Evolutionary conservation across 2,329 filamentous ascomycete genomes (phyloP), one percentile per base, ranked within the genome.

Genomic region (Fusarium cicatricum): DNA sequence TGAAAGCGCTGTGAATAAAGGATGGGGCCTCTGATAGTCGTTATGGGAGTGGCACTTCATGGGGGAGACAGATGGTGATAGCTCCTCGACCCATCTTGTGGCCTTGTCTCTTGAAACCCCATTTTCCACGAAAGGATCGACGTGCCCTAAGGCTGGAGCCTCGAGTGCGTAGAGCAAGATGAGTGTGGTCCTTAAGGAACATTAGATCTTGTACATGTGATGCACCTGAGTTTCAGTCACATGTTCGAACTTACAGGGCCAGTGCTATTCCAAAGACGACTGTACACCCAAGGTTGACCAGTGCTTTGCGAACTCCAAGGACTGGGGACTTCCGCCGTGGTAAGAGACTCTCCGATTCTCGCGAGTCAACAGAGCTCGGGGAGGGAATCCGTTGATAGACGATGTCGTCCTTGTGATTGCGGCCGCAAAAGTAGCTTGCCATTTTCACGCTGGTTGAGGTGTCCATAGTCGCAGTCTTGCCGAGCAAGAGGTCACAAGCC

Each of bases 11-110:
- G 85, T 84, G 65, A 84, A 89, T 6, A 91, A 75, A 0, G 88
- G 87, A 1, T 85, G 78, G 10, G 77, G 78, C 36, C 86, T 80
- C 83, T 84, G 84, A 71, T 90, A 90, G 70, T 90, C 88, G 66
- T 90, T 90, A 68, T 90, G 87, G 1, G 84, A 87, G 68, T 89
- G 86, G 52, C 62, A 60, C 61, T 63, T 67, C 3, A 48, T 53
- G 4, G 64, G 64, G 2, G 59, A 41, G 5, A 67, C 64, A 4
- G 46, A 40, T 19, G 55, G 38, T 2, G 64, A 65, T 8, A 67
- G 6, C 12, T 48, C 43, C 9, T 62, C 21, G 9, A 56, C 59
- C 64, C 64, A 67, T 46, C 55, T 37, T 14, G 44, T 41, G 16
- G 51, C 64, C 28, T 48, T 56, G 2, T 67, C 51, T 14, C 34